These are phyloP conservation scores for Penicillium macrosclerotiorum DNA, from an alignment of 495 filamentous ascomycete species.

Conservation along the genomic window DNA sequence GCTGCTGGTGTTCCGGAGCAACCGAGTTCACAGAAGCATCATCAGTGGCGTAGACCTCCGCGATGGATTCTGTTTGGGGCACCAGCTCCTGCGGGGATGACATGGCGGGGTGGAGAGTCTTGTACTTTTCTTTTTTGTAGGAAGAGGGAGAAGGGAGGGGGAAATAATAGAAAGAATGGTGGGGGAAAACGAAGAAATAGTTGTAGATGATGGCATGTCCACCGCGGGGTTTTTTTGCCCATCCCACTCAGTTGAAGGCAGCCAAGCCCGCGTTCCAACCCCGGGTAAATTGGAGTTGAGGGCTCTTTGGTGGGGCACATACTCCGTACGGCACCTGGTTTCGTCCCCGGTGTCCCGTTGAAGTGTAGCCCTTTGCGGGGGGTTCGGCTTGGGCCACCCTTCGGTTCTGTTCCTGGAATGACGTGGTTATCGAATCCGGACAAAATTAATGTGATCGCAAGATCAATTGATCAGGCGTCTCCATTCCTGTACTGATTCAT, in stretches of 20 bases:
- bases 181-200: conserved; percentile 3
- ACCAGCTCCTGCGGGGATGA: conserved; percentile 46
- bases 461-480: too few species aligned
- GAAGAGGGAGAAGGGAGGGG: not conserved
- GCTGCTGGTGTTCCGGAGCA: conserved; percentile 39
- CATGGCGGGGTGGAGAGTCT: conserved; percentile 34
- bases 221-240: too few species aligned
- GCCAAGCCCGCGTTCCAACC: conserved; percentile 7
- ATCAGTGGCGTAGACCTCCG: conserved; percentile 49
- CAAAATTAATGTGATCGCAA: too few species aligned
- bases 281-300: conserved; percentile 16
- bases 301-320: not conserved
- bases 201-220: conserved; percentile 9
- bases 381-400: not conserved
- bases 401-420: conserved; percentile 1
- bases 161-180: conserved; percentile 3
- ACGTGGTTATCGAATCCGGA: not conserved
- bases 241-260: too few species aligned
- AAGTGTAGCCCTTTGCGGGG: conserved; percentile 17
- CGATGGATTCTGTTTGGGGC: conserved; percentile 49
- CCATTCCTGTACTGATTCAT: not conserved
- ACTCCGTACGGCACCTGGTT: not conserved
- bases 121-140: not conserved
- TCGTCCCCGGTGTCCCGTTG: conserved; percentile 18
- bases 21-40: conserved; percentile 37